A percentile compares a stretch with the other conserved stretches of the same genome.
Conservation (phyloP, 2,329 filamentous ascomycete species). For the Coniella vitis region DNA sequence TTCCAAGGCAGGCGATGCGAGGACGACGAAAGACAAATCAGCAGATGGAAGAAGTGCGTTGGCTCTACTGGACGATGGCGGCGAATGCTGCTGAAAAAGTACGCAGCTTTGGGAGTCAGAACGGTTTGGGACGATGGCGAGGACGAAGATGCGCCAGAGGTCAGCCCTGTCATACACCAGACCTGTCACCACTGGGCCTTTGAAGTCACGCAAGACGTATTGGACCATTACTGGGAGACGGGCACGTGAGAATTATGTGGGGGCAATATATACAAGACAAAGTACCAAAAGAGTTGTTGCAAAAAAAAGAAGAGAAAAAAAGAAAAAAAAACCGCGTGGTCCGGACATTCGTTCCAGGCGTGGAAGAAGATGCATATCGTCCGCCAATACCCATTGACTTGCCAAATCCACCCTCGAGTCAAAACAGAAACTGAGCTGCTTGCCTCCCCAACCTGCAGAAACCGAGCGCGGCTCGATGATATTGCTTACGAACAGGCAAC, state of each 20-base stretch:
- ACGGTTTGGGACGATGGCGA: slow-evolving; percentile 41
- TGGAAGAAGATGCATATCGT: no score
- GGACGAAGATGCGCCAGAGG: slow-evolving; percentile 30
- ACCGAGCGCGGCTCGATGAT: neutral
- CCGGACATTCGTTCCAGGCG: no score
- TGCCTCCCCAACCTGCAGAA: no score
- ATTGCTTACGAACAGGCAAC: neutral
- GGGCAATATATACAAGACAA: no score
- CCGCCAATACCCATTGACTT: no score
- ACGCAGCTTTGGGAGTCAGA: slow-evolving; percentile 33
- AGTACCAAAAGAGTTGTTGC: no score
- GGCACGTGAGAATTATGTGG: slow-evolving; percentile 6
- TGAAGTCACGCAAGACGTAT: slow-evolving; percentile 41
- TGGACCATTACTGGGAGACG: slow-evolving; percentile 40
- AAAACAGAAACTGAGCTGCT: neutral
- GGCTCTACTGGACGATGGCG: slow-evolving; percentile 45
- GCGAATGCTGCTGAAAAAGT: slow-evolving; percentile 44
- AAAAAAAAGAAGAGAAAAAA: no score
- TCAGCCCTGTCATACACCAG: slow-evolving; percentile 50
- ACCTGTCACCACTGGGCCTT: slow-evolving; percentile 51
- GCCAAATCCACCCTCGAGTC: neutral
- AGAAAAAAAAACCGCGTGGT: no score
- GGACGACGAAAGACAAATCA: slow-evolving; percentile 45
- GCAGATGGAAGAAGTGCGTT: slow-evolving; percentile 45
- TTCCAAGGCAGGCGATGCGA: slow-evolving; percentile 42